Evolutionary conservation across 2,329 filamentous ascomycete species (phyloP), one percentile per base, ranked within the genome.

Genomic region (Diaporthe citri): DNA sequence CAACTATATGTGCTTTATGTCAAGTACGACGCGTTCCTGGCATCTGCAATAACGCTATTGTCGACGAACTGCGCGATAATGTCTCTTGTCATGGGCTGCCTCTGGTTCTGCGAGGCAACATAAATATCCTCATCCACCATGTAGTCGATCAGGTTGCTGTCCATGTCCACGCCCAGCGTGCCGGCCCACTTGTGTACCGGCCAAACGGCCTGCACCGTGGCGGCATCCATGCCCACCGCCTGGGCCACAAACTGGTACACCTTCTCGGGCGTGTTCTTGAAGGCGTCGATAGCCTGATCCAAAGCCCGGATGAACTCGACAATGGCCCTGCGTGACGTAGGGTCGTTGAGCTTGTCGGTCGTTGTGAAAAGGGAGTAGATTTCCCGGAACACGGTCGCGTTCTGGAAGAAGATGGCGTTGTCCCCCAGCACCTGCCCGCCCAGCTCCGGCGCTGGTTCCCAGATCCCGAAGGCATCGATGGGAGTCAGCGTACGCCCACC

Each of bases 71-170:
- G 60, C 8, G 43, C 25, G 28, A 66, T 66, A 28, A 48, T 28
- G 0, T 66, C 60, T 28, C 41, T 66, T 34, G 60, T 51, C 43
- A 66, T 66, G 20, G 60, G 60, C 20, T 48, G 41, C 60, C 60
- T 28, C 15, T 28, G 2, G 28, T 36, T 66, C 60, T 66, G 60
- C 20, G 60, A 48, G 20, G 41, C 60, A 36, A 66, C 60, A 66
- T 48, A 66, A n/a, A 66, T 28, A 9, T 66, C 60, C 43, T 66
- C 60, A 22, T 66, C 60, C 60, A 66, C 43, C 60, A 66, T 66
- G 43, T 66, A 66, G 41, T 66, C 60, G 10, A 66, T 51, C 60
- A 66, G n/a, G 28, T 66, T 66, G 12, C 60, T 66, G 41, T 48
- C 60, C 60, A 66, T 66, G 20, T 51, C 60, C 60, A 2, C 60